Base-by-base conservation (phyloP, 2,329 filamentous ascomycete species). In the Penicillium sp. region DNA sequence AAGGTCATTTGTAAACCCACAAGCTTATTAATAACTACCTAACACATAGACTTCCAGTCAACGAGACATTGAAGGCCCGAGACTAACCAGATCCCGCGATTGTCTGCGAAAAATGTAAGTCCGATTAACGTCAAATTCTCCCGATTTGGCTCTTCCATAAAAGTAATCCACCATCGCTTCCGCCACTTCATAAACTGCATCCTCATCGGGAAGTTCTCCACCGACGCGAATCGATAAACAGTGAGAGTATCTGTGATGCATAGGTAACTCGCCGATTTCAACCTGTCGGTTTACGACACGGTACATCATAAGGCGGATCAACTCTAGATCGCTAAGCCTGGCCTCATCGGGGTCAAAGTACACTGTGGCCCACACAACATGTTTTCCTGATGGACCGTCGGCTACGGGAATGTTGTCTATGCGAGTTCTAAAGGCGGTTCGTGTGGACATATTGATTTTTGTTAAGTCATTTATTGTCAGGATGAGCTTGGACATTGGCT, bases 301-400 rank as follows among this genome's bases (percentile, higher is more conserved):
- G 19, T 35, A 56, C 21, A 41, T 56, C 53, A 56, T 56, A 8
- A 43, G 21, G 2, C 46, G 47, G 4, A 50, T 8, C 23, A 56
- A n/a, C 2, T 41, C 46, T 17, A 25, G 19, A 21, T 50, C 31
- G 25, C 17, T 23, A 6, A 50, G n/a, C 17, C n/a, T 27, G 23
- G 46, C 38, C 6, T 56, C 53, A 1, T 51, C 29, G 7, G 46
- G 38, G 29, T 56, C 38, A 23, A 56, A 56, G 29, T 50, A 51
- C 3, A 56, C 19, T 17, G 53, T 56, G 10, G 19, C 46, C 53
- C 53, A 56, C 4, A 43, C 21, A 21, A 56, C 17, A 6, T 50
- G 3, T 7, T 21, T 13, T 12, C 43, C 53, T 9, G 38, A 35
- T 10, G 50, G 27, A 4, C 50, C 50, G 10, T 52, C 50, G 6